Conservation (phyloP, 306 rosid genomes). For the Casuarina equisetifolia region DNA sequence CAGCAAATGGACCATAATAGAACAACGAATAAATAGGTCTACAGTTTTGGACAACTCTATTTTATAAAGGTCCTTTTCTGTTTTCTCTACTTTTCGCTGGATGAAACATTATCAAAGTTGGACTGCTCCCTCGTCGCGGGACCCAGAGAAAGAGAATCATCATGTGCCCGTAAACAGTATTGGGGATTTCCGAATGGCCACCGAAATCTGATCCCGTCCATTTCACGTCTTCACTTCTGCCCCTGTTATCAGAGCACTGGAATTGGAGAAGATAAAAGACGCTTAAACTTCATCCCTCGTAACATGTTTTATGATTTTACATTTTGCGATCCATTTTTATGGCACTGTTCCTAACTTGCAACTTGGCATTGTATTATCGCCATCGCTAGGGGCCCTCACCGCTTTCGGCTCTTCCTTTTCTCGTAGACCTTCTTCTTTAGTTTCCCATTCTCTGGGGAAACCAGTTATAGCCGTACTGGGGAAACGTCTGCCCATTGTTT, state of each 20-base stretch:
- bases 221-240: slow-evolving; percentile 10
- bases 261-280: not conserved
- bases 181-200: slow-evolving; percentile 45
- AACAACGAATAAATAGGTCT: not conserved
- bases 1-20: not conserved
- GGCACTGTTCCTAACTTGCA: not conserved
- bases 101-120: not conserved
- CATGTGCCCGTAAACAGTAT: slow-evolving; percentile 42
- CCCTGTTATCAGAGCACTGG: not conserved
- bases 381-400: not conserved
- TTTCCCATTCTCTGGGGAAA: no score
- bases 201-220: slow-evolving; percentile 24
- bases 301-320: not conserved
- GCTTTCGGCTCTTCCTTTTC: no score
- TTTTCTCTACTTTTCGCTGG: no score
- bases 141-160: slow-evolving; percentile 38
- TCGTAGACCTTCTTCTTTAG: no score
- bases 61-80: no score
- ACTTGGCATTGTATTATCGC: slow-evolving; percentile 24
- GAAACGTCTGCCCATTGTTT: slow-evolving; percentile 20
- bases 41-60: not conserved
- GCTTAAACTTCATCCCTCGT: no score
- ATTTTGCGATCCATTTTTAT: not conserved
- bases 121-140: slow-evolving; percentile 22
- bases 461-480: not conserved